A percentile compares a stretch with the other conserved stretches of the same genome.
phyloP scores from a whole-genome alignment of 2,329 filamentous ascomycete species.

The Trichoderma gracile region DNA sequence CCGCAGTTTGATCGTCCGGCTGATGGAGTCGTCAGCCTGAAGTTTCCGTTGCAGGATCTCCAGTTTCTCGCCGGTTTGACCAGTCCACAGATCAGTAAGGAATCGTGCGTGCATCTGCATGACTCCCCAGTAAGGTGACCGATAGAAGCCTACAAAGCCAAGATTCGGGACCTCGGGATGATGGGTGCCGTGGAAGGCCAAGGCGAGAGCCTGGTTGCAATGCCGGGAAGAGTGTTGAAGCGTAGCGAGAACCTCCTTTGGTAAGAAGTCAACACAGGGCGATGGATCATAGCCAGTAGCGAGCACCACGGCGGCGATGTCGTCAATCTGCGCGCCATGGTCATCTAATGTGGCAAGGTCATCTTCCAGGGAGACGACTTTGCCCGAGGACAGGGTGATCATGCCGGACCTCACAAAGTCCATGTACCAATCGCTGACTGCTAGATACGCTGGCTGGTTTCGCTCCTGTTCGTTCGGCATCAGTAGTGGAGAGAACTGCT shows the following conservation, averaged over 20 bases:
- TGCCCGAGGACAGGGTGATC: constrained; percentile 55
- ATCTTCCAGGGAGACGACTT: constrained; percentile 40
- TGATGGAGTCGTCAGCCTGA: constrained; percentile 46
- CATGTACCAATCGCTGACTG: constrained; percentile 69
- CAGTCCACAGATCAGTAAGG: constrained; percentile 61
- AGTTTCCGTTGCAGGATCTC: constrained; percentile 44
- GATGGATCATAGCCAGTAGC: constrained; percentile 74
- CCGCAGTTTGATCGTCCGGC: constrained; percentile 53
- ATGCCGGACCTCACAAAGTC: constrained; percentile 70
- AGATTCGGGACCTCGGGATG: constrained; percentile 62
- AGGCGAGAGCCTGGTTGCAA: constrained; percentile 60
- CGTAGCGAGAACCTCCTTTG: constrained; percentile 52
- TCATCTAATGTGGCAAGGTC: constrained; percentile 40
- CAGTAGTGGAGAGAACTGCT: constrained; percentile 48
- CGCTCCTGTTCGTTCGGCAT: constrained; percentile 44
- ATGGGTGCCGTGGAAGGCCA: constrained; percentile 68
- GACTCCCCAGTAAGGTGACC: constrained; percentile 81
- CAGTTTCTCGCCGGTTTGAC: constrained; percentile 29
- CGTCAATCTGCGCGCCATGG: constrained; percentile 43
- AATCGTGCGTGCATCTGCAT: constrained; percentile 84
- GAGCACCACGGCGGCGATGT: constrained; percentile 68
- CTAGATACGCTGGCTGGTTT: constrained; percentile 62
- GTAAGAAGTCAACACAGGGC: constrained; percentile 65
- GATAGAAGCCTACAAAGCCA: constrained; percentile 81
- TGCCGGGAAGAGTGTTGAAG: constrained; percentile 60